A percentile compares a stretch with the other conserved stretches of the same genome.
Conservation (phyloP, 805 yeast genomes). For the Hanseniaspora vineae region DNA sequence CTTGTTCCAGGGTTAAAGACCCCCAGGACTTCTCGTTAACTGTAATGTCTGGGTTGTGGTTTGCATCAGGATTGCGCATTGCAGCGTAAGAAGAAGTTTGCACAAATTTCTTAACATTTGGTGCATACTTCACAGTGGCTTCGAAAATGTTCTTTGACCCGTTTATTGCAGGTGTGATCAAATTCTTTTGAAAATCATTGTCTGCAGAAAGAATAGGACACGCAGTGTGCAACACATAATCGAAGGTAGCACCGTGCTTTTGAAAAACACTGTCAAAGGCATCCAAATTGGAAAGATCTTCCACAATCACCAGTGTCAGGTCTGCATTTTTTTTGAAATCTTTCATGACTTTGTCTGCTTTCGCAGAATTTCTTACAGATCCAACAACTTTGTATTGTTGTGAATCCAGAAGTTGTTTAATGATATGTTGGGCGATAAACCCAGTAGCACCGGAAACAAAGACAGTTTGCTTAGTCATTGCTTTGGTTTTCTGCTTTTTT, state of each 20-base stretch:
- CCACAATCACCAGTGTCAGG: constrained; percentile 22
- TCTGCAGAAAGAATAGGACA: constrained; percentile 29
- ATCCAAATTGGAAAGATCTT: constrained; percentile 21
- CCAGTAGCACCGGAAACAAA: constrained; percentile 44
- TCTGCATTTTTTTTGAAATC: constrained; percentile 18
- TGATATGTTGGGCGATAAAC: constrained; percentile 37
- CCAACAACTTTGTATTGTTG: constrained; percentile 32
- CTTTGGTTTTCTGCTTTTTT: too few relatives aligned
- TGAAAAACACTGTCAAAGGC: constrained; percentile 35
- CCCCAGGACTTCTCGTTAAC: constrained; percentile 27
- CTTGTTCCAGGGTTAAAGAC: constrained; percentile 21
- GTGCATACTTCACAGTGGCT: constrained; percentile 30
- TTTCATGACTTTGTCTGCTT: constrained; percentile 27
- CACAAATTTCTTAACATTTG: constrained; percentile 32
- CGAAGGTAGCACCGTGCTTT: constrained; percentile 26
- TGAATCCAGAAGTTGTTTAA: constrained; percentile 26
- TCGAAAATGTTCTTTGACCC: constrained; percentile 38
- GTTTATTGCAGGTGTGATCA: constrained; percentile 38
- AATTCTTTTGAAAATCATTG: constrained; percentile 33
- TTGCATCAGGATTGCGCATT: constrained; percentile 12
- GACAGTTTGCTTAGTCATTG: constrained; percentile 13
- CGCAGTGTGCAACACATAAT: constrained; percentile 35
- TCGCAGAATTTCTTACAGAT: constrained; percentile 32
- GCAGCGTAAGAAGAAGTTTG: constrained; percentile 48
- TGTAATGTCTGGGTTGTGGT: constrained; percentile 8